Evolutionary conservation across 345 rosid species (phyloP).

Genomic region (Linum lewisii): DNA sequence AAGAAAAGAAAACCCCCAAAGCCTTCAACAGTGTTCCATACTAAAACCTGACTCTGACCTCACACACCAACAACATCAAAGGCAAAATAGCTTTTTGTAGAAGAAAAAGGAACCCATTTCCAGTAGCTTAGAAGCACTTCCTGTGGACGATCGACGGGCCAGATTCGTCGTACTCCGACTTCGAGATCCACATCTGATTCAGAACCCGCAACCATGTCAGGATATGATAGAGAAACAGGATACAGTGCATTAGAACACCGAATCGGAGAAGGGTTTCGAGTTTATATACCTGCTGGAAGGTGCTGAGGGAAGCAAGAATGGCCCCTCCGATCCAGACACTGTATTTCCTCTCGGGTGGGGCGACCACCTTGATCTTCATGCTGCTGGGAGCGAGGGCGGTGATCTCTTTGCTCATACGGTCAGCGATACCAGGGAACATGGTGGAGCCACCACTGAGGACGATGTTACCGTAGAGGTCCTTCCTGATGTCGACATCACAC

Average conservation of each 20-base stretch:
- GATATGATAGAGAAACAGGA: neutral
- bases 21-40: no score
- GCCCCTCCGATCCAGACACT: constrained; percentile 75
- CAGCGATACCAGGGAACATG: constrained; percentile 55
- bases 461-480: constrained; percentile 53
- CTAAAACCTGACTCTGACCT: constrained; percentile 23
- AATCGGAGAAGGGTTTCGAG: neutral
- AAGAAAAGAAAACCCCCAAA: no score
- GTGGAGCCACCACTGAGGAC: constrained; percentile 56
- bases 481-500: constrained; percentile 59
- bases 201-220: constrained; percentile 8
- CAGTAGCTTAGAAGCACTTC: constrained; percentile 44
- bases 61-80: constrained; percentile 29
- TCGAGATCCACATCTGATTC: constrained; percentile 56
- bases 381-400: constrained; percentile 64
- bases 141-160: constrained; percentile 67
- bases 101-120: constrained; percentile 28
- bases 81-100: constrained; percentile 33
- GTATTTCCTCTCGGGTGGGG: constrained; percentile 56
- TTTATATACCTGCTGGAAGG: constrained; percentile 47
- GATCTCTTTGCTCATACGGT: constrained; percentile 56
- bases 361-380: constrained; percentile 58
- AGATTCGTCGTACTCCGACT: constrained; percentile 54
- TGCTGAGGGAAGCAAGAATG: constrained; percentile 65
- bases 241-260: neutral